Conservation (phyloP, 805 yeast genomes). For the Candida arabinofermentans region DNA sequence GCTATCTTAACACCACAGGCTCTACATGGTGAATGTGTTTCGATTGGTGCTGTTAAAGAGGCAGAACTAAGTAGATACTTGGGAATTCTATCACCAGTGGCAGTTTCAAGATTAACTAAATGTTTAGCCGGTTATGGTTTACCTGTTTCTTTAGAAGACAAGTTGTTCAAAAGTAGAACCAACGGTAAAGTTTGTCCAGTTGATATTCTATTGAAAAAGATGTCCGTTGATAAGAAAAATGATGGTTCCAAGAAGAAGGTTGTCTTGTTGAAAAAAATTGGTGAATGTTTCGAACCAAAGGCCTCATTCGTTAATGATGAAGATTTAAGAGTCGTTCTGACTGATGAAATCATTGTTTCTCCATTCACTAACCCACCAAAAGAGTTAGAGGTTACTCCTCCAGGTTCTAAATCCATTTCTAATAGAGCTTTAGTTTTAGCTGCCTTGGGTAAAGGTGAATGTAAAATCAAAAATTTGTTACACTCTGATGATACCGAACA, state of each 20-base stretch:
- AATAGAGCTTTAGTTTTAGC: slow-evolving; percentile 92
- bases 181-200: slow-evolving; percentile 70
- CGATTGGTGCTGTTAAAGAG: slow-evolving; percentile 92
- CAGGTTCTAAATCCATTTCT: slow-evolving; percentile 96
- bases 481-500: slow-evolving; percentile 96
- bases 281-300: slow-evolving; percentile 81
- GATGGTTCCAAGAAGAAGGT: slow-evolving; percentile 89
- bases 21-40: slow-evolving; percentile 97
- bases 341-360: slow-evolving; percentile 73
- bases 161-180: slow-evolving; percentile 65
- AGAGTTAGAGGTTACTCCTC: slow-evolving; percentile 63
- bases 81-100: slow-evolving; percentile 86
- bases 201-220: slow-evolving; percentile 67
- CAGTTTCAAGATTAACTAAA: slow-evolving; percentile 84
- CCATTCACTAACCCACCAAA: slow-evolving; percentile 43
- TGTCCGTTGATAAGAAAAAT: slow-evolving; percentile 96
- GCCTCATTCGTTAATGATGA: slow-evolving; percentile 83
- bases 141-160: slow-evolving; percentile 76
- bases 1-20: slow-evolving; percentile 97
- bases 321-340: slow-evolving; percentile 74
- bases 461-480: slow-evolving; percentile 76
- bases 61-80: slow-evolving; percentile 93
- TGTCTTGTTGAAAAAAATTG: slow-evolving; percentile 79
- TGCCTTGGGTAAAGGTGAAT: slow-evolving; percentile 83
- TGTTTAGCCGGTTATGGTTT: slow-evolving; percentile 82